Evolutionary conservation across 176 grass and related monocot species (phyloP).

Genomic region (Ananas comosus): DNA sequence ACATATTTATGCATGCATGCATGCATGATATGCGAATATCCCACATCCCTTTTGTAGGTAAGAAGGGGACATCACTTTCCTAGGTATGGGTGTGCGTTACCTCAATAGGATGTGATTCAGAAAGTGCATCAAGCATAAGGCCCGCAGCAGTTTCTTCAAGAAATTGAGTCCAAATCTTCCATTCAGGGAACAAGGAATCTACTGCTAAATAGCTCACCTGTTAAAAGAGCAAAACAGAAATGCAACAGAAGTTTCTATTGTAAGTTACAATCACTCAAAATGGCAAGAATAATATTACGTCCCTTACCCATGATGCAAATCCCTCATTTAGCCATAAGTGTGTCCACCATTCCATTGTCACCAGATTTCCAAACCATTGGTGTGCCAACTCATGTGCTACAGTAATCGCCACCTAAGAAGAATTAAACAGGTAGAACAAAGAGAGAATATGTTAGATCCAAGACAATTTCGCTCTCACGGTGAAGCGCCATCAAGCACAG

Average conservation of each 20-base stretch:
- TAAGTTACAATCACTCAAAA: neutral
- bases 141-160: slow-evolving; percentile 67
- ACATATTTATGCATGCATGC: neutral
- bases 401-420: slow-evolving; percentile 67
- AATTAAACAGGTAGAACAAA: slow-evolving; percentile 4
- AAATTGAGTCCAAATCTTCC: slow-evolving; percentile 97
- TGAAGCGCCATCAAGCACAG: neutral
- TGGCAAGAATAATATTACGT: neutral
- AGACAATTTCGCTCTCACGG: neutral
- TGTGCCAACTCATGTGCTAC: slow-evolving; percentile 96
- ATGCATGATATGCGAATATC: neutral
- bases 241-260: neutral
- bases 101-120: slow-evolving; percentile 96
- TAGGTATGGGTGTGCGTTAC: slow-evolving; percentile 21
- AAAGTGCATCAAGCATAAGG: slow-evolving; percentile 73
- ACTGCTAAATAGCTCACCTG: slow-evolving; percentile 88
- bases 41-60: neutral
- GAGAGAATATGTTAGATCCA: neutral
- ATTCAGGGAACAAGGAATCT: slow-evolving; percentile 77
- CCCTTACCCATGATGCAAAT: slow-evolving; percentile 81
- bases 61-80: neutral
- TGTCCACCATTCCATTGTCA: slow-evolving; percentile 99
- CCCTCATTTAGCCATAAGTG: slow-evolving; percentile 98
- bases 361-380: slow-evolving; percentile 99
- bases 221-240: slow-evolving; percentile 14